Evolutionary conservation across 257 asterid genomes (phyloP), one percentile per base, ranked within the genome.

Genomic region (Ballota nigra): DNA sequence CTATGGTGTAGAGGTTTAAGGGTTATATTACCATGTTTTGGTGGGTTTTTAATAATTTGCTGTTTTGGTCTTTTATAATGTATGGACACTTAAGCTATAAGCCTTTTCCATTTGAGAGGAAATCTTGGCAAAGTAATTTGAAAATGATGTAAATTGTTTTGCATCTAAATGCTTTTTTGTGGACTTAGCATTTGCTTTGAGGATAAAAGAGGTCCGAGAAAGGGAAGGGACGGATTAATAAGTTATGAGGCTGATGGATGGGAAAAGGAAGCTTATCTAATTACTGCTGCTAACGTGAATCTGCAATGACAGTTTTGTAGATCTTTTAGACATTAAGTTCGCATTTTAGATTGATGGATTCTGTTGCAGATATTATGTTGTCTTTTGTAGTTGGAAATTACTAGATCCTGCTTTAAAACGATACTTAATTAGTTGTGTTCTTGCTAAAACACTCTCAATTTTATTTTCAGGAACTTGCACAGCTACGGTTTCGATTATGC

Each of bases 401-500:
- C 41, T 12, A 13, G 10, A 47, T 41, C 66, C 29, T 55, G 62
- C 65, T 68, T 63, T 49, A 11, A n/a, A 55, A 18, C 70, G 40
- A 38, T 55, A 22, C 28, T 68, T 66, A 6, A 40, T 74, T 34
- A 8, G 55, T 76, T 52, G 19, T 70, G 41, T 41, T 73, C 41
- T 69, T 16, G 34, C 75, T 72, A 53, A 36, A 80, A 24, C 69
- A 70, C 53, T 79, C 33, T 74, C 53, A 13, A 23, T 82, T 33
- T 63, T 55, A 63, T 74, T 64, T 65, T 70, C 87, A 93, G 98
- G 98, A 86, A 79, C 93, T 93, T 71, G 86, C 96, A 31, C 89
- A 86, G 49, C 87, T 91, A 16, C 80, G 99, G 47, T 94, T 94
- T 73, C 85, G 71, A 71, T 83, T 94, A 78, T 91, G 95, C 79